Percentiles rank a stretch among this genome's conserved stretches.
phyloP scores from a whole-genome alignment of 805 yeast genomes.

The Candida tallmaniae region DNA sequence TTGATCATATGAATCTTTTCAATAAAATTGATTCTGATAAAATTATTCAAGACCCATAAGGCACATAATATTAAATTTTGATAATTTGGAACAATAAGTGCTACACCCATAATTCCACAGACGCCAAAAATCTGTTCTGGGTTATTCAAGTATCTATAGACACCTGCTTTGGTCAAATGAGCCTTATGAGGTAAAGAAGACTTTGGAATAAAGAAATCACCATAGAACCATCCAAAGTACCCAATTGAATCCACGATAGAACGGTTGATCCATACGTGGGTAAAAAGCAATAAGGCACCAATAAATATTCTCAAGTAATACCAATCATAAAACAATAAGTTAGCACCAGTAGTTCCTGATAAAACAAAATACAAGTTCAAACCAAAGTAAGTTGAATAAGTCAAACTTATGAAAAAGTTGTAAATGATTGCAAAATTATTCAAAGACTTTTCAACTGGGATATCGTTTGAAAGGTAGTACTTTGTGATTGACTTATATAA shows the following conservation, averaged over 20 bases:
- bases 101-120: constrained; percentile 75
- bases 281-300: constrained; percentile 49
- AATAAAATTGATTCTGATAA: constrained; percentile 64
- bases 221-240: constrained; percentile 86
- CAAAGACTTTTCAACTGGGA: constrained; percentile 60
- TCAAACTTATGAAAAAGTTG: constrained; percentile 45
- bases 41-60: constrained; percentile 61
- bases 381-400: constrained; percentile 51
- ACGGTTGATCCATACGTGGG: constrained; percentile 66
- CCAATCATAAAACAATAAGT: constrained; percentile 30
- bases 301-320: constrained; percentile 51
- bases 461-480: constrained; percentile 58
- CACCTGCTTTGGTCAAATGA: constrained; percentile 69
- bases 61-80: constrained; percentile 47
- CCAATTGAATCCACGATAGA: constrained; percentile 71
- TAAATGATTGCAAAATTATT: constrained; percentile 71
- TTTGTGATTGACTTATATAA: constrained; percentile 58
- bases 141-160: constrained; percentile 74
- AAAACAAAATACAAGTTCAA: constrained; percentile 28
- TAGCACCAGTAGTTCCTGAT: constrained; percentile 9
- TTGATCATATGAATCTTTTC: constrained; percentile 76
- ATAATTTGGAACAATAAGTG: constrained; percentile 53
- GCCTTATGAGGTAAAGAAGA: constrained; percentile 38
- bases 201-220: constrained; percentile 71
- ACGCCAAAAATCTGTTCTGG: constrained; percentile 79